These are phyloP conservation scores for Noccaea bulbosa DNA, from an alignment of 345 rosid genomes.

Conservation along the genomic window DNA sequence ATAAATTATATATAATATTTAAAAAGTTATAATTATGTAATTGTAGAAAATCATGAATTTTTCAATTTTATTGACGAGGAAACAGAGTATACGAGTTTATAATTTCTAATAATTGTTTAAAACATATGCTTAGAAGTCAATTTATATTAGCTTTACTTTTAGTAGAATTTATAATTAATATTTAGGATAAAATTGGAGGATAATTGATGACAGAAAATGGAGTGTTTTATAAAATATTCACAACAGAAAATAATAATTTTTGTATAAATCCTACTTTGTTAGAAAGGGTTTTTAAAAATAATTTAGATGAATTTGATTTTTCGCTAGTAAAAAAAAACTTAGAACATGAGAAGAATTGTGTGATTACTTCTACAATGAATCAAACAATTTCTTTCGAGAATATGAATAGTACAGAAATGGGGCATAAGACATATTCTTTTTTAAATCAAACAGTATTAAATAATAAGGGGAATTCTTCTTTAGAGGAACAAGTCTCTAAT, in stretches of 20 bases:
- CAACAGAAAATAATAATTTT: background rate
- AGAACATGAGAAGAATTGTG: background rate
- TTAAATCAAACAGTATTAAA: background rate
- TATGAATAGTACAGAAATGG: background rate
- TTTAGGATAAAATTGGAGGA: background rate
- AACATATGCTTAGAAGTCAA: background rate
- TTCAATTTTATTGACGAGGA: background rate
- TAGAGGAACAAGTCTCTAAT: background rate
- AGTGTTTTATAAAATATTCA: background rate
- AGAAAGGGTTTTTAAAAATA: background rate
- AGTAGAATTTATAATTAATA: background rate
- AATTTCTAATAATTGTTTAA: background rate
- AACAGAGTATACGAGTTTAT: background rate
- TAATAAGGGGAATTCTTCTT: background rate
- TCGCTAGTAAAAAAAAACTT: background rate
- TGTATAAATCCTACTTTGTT: background rate
- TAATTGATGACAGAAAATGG: background rate
- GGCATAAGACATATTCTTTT: background rate
- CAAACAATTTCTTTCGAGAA: background rate
- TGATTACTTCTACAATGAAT: background rate
- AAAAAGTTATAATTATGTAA: background rate
- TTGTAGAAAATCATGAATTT: background rate
- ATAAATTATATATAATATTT: no score
- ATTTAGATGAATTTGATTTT: background rate
- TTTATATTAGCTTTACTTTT: background rate